Evolutionary conservation across 177 flowering plant genomes (phyloP).

Genomic region (Vitis hybrid): DNA sequence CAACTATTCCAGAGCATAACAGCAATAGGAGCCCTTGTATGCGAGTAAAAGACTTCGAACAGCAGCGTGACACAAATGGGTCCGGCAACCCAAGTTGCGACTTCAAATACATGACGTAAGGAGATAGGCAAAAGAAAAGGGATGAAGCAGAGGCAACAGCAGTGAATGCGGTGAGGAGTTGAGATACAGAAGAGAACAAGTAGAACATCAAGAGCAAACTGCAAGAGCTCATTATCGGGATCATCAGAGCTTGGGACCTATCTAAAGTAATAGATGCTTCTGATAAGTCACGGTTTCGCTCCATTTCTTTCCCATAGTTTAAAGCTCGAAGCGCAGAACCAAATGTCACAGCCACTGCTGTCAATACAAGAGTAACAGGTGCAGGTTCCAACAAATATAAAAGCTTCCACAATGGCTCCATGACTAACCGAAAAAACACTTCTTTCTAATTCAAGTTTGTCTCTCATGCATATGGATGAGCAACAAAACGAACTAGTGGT

Average conservation of each 20-base stretch:
- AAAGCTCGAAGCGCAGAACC: constrained; percentile 83
- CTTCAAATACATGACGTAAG: constrained; percentile 53
- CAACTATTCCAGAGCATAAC: constrained; percentile 49
- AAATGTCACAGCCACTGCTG: constrained; percentile 84
- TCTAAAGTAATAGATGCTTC: constrained; percentile 86
- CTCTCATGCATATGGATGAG: not conserved
- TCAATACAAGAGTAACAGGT: constrained; percentile 63
- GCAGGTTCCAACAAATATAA: constrained; percentile 82
- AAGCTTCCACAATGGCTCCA: constrained; percentile 89
- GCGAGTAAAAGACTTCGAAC: constrained; percentile 77
- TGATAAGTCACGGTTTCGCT: constrained; percentile 72
- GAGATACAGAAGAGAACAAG: constrained; percentile 87
- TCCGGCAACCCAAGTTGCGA: constrained; percentile 60
- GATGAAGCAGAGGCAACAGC: constrained; percentile 79
- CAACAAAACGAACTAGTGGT: not conserved
- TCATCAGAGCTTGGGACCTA: constrained; percentile 92
- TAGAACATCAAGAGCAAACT: constrained; percentile 91
- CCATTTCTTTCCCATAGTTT: constrained; percentile 87
- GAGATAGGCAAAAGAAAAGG: constrained; percentile 84
- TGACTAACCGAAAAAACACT: constrained; percentile 12
- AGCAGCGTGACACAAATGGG: constrained; percentile 73
- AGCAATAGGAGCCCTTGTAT: constrained; percentile 59
- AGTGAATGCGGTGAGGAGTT: constrained; percentile 84
- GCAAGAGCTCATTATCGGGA: constrained; percentile 89
- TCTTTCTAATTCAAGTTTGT: constrained; percentile 2